A percentile compares a stretch with the other conserved stretches of the same genome.
Conservation (phyloP, 2,329 filamentous ascomycete species). For the Aaosphaeria pasadenensis region DNA sequence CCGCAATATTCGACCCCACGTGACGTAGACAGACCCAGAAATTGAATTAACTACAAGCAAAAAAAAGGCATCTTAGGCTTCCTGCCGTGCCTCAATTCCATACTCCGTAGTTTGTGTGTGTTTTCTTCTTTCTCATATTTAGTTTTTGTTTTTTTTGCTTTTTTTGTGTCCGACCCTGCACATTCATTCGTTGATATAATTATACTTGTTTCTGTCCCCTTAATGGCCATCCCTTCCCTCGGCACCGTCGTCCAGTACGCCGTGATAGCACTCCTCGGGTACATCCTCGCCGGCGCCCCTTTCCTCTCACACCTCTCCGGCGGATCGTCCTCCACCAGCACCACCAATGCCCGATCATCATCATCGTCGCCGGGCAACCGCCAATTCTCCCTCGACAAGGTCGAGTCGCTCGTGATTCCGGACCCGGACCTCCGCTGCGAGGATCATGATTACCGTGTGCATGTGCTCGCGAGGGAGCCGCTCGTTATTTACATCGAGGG, state of each 20-base stretch:
- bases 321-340: neutral
- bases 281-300: constrained; percentile 37
- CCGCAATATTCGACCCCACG: too few relatives aligned
- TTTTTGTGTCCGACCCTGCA: too few relatives aligned
- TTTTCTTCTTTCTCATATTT: too few relatives aligned
- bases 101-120: too few relatives aligned
- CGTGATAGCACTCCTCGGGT: constrained; percentile 25
- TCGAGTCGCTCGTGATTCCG: constrained; percentile 40
- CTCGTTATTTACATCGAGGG: constrained; percentile 58
- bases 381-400: constrained; percentile 23
- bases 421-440: constrained; percentile 37
- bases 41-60: too few relatives aligned
- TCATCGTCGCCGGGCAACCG: neutral
- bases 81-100: too few relatives aligned
- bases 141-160: too few relatives aligned
- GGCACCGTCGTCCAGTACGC: constrained; percentile 28
- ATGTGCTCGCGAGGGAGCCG: constrained; percentile 53
- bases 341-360: neutral
- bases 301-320: constrained; percentile 17
- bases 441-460: constrained; percentile 39
- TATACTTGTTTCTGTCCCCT: too few relatives aligned
- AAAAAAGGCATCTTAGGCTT: too few relatives aligned
- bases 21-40: too few relatives aligned
- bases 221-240: constrained; percentile 1
- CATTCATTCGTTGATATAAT: too few relatives aligned